Evolutionary conservation across 257 asterid genomes (phyloP).

Genomic region (Solanum clarkiae): DNA sequence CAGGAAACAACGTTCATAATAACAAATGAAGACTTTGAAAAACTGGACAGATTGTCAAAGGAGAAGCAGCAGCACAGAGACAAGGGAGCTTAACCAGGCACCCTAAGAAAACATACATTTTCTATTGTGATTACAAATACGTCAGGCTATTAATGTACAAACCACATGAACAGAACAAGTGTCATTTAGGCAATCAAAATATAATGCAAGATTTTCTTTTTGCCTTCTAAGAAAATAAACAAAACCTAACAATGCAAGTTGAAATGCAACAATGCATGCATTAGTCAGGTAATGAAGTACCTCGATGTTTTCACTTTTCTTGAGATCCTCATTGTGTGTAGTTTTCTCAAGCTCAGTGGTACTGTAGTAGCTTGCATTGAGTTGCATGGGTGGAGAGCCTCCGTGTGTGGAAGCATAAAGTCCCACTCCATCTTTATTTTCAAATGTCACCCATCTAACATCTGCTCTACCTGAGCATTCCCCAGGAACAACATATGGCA

Average conservation of each 20-base stretch:
- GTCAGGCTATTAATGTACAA: background rate
- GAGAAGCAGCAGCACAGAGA: background rate
- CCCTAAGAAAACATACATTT: background rate
- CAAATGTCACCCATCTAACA: conserved; percentile 87
- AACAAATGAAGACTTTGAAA: background rate
- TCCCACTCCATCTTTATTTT: conserved; percentile 57
- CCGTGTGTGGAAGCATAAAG: conserved; percentile 63
- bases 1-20: background rate
- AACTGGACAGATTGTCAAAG: background rate
- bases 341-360: conserved; percentile 94
- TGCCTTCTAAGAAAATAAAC: background rate
- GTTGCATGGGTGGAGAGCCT: conserved; percentile 78
- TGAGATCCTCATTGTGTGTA: conserved; percentile 56
- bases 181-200: background rate
- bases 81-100: background rate
- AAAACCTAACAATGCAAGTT: background rate
- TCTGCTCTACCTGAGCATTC: conserved; percentile 85
- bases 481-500: conserved; percentile 75
- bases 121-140: background rate
- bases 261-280: background rate
- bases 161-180: background rate
- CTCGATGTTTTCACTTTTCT: conserved; percentile 69
- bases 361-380: conserved; percentile 79
- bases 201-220: background rate
- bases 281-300: conserved; percentile 14